These are phyloP conservation scores for Cladosporium sp. DNA, from an alignment of 2,329 filamentous ascomycete genomes.

Conservation along the genomic window DNA sequence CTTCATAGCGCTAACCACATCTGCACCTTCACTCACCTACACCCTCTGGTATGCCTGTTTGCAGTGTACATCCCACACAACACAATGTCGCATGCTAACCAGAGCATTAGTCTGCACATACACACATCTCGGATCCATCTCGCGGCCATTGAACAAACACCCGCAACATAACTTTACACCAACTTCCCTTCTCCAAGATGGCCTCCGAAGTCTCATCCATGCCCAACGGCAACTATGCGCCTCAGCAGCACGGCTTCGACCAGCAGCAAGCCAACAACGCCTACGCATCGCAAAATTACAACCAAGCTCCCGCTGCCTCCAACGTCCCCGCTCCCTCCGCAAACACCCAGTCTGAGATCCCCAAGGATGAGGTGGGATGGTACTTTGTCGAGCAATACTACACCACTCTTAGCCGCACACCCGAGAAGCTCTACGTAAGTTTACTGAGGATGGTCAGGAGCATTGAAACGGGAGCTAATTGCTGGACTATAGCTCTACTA, in stretches of 20 bases:
- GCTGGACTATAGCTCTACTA: conserved; percentile 72
- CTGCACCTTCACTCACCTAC: not conserved
- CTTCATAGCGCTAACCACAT: not conserved
- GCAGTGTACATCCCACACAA: not conserved
- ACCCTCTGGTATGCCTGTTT: not conserved
- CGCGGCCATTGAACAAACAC: not conserved
- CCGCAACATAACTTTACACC: not conserved
- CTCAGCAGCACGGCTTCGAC: conserved; percentile 43
- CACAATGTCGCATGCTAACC: conserved; percentile 3
- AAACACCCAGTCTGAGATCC: conserved; percentile 44
- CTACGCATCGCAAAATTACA: conserved; percentile 33
- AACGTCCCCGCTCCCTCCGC: conserved; percentile 26
- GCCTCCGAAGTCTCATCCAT: conserved; percentile 41
- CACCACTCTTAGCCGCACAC: conserved; percentile 90
- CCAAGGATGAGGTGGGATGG: conserved; percentile 96
- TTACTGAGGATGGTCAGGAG: not conserved
- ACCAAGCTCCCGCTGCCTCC: conserved; percentile 27
- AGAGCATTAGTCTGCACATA: not conserved
- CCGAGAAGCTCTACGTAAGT: conserved; percentile 80
- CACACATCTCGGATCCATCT: not conserved
- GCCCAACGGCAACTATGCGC: conserved; percentile 52
- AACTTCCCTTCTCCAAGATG: conserved; percentile 32
- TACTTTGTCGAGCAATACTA: conserved; percentile 99
- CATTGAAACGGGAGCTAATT: conserved; percentile 7
- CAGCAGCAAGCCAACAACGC: conserved; percentile 28